phyloP scores from a whole-genome alignment of 2,329 filamentous ascomycete species.

The Colletotrichum tofieldiae region DNA sequence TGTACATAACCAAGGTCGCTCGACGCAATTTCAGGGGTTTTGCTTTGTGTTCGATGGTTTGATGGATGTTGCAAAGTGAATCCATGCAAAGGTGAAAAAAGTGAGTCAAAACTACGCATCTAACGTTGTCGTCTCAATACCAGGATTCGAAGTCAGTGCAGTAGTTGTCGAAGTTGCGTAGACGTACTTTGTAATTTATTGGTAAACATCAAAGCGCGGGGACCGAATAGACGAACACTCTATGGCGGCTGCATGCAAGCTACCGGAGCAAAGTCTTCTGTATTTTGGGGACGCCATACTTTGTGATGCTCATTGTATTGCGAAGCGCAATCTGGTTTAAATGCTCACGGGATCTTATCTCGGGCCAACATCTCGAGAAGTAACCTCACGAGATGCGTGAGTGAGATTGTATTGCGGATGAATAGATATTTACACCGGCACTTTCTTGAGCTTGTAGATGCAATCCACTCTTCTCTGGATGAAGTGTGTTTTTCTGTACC shows the following conservation, averaged over 20 bases:
- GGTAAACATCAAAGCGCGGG: not conserved
- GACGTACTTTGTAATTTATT: not conserved
- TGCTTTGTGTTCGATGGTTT: conserved; percentile 21
- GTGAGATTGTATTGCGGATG: not conserved
- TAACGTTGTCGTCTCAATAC: not conserved
- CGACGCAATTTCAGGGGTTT: conserved; percentile 32
- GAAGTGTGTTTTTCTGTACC: not conserved
- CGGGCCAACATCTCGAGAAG: not conserved
- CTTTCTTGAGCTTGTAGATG: not conserved
- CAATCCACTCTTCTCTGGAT: not conserved
- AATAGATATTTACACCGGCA: not conserved
- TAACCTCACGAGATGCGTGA: not conserved
- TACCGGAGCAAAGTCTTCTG: not conserved
- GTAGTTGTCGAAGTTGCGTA: not conserved
- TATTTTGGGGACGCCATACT: not conserved
- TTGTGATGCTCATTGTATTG: not conserved
- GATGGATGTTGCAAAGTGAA: not conserved
- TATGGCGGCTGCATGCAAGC: not conserved
- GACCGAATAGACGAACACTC: not conserved
- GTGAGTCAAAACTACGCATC: not conserved
- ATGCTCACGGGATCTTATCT: not conserved
- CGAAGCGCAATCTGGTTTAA: not conserved
- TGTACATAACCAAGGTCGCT: conserved; percentile 41
- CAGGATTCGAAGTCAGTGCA: not conserved
- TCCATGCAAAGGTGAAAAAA: not conserved